phyloP scores from a whole-genome alignment of 768 basidiomycete species.

The Trametes coccinea region DNA sequence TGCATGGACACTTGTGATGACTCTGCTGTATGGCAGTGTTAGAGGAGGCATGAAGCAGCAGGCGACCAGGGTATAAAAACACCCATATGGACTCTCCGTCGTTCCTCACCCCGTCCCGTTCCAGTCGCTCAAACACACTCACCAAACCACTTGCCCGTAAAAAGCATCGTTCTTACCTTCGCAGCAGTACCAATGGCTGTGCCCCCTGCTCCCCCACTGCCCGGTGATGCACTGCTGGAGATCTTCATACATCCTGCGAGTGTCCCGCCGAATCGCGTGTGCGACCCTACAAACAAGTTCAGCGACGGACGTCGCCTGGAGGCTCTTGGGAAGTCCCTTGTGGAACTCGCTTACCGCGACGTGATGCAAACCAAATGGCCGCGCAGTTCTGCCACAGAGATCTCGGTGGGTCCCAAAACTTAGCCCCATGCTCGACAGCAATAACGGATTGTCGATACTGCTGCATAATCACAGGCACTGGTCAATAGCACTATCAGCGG shows the following conservation, averaged over 20 bases:
- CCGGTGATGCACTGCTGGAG: neutral
- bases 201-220: conserved; percentile 8
- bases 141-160: neutral
- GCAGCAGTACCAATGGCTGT: neutral
- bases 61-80: too few relatives aligned
- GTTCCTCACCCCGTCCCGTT: too few relatives aligned
- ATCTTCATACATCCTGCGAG: conserved; percentile 10
- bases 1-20: too few relatives aligned
- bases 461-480: neutral
- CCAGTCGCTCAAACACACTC: neutral
- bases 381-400: neutral
- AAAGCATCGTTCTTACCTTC: neutral
- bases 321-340: neutral
- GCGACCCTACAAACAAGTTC: neutral
- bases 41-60: too few relatives aligned
- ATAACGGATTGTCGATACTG: too few relatives aligned
- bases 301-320: conserved; percentile 3
- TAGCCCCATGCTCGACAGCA: too few relatives aligned
- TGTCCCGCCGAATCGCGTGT: neutral
- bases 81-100: too few relatives aligned
- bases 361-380: conserved; percentile 2
- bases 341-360: conserved; percentile 3
- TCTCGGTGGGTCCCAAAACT: neutral
- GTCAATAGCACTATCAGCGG: neutral
- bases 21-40: too few relatives aligned